These are phyloP conservation scores for Colletotrichum horii DNA, from an alignment of 2,329 filamentous ascomycete genomes.

Conservation along the genomic window DNA sequence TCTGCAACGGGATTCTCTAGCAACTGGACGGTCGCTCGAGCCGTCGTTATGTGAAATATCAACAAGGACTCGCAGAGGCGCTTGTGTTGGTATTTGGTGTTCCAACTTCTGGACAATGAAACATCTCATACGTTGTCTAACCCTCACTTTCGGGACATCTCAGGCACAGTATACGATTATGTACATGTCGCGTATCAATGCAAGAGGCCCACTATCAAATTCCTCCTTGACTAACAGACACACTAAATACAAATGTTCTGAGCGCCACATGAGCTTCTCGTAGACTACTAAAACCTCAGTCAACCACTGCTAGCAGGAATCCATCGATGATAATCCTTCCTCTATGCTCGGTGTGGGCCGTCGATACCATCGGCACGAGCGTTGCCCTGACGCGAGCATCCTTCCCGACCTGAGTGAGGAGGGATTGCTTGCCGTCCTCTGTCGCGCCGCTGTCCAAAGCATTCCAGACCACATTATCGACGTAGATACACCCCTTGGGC, in stretches of 20 bases:
- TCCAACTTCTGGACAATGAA: neutral
- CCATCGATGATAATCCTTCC: neutral
- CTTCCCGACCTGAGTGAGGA: slow-evolving; percentile 26
- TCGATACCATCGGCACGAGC: slow-evolving; percentile 25
- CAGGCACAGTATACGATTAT: neutral
- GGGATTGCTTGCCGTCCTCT: slow-evolving; percentile 13
- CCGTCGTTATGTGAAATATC: neutral
- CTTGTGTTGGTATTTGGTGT: neutral
- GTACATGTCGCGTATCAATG: neutral
- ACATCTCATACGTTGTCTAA: neutral
- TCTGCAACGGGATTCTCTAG: neutral
- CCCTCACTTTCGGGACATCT: neutral
- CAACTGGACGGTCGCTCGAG: neutral
- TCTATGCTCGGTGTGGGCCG: neutral
- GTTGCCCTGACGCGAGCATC: slow-evolving; percentile 30
- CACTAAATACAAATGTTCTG: neutral
- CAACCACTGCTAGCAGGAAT: neutral
- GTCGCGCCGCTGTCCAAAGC: neutral
- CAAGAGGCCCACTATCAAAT: neutral
- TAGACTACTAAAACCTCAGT: neutral
- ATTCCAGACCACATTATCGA: slow-evolving; percentile 55
- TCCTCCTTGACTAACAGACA: neutral
- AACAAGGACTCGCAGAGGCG: neutral
- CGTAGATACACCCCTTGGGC: slow-evolving; percentile 45
- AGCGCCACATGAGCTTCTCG: neutral